These are phyloP conservation scores for Colletotrichum sp. DNA, from an alignment of 2,329 filamentous ascomycete genomes.

Conservation along the genomic window DNA sequence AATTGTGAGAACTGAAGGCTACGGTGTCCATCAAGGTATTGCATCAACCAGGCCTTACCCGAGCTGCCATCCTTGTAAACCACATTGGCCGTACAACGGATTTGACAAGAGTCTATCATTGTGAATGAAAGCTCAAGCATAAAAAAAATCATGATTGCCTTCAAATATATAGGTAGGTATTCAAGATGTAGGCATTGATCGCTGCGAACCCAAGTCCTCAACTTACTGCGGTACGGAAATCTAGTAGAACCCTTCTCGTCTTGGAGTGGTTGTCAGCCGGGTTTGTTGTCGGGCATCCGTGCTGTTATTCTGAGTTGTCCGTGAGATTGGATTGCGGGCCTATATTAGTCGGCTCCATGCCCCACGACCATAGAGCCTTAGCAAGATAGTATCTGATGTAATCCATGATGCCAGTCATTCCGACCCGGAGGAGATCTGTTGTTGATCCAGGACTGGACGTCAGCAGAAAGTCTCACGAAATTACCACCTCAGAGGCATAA, in stretches of 20 bases:
- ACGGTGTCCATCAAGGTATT: neutral
- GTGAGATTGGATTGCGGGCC: neutral
- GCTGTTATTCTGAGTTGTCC: fast-evolving
- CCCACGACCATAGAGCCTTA: neutral
- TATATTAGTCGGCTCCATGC: fast-evolving
- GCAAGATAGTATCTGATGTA: neutral
- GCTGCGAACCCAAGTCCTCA: neutral
- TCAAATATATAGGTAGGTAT: neutral
- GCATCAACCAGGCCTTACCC: neutral
- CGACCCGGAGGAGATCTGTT: neutral
- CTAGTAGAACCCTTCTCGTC: neutral
- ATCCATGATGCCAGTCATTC: neutral
- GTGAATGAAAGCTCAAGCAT: neutral
- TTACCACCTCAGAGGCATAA: fast-evolving
- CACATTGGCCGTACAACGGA: neutral
- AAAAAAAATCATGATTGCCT: neutral
- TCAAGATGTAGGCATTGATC: neutral
- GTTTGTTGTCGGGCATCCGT: neutral
- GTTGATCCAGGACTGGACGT: neutral
- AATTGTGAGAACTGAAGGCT: neutral
- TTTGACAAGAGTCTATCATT: neutral
- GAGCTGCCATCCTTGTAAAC: neutral
- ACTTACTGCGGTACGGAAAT: neutral
- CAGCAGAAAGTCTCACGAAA: neutral
- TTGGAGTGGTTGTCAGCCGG: neutral